These are phyloP conservation scores for Penicillium parvum DNA, from an alignment of 495 filamentous ascomycete genomes.

Conservation along the genomic window DNA sequence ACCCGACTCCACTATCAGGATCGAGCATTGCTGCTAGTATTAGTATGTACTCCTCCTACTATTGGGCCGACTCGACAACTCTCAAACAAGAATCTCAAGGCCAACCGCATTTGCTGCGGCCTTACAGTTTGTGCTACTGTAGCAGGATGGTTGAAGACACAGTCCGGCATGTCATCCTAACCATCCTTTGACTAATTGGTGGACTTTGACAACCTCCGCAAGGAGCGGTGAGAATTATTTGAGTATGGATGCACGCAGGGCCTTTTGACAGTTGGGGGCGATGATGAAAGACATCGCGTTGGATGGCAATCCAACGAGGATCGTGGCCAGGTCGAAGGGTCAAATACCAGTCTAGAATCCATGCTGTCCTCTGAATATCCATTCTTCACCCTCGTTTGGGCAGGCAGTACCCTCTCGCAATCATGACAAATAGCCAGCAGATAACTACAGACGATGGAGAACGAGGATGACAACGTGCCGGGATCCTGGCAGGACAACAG, in stretches of 20 bases:
- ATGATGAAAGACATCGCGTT: not conserved
- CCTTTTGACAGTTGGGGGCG: not conserved
- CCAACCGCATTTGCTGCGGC: conserved; percentile 9
- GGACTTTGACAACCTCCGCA: not conserved
- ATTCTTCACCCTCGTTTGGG: conserved; percentile 5
- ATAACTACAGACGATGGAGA: not conserved
- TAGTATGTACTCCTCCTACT: not conserved
- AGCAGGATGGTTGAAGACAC: conserved; percentile 2
- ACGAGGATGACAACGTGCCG: not conserved
- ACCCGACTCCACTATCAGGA: no score
- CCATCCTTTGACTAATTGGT: not conserved
- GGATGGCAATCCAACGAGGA: conserved; percentile 1
- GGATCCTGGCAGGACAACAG: not conserved
- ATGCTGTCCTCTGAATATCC: not conserved
- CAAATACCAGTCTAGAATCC: not conserved
- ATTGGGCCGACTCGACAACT: not conserved
- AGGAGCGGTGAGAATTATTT: conserved; percentile 14
- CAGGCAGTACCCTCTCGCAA: not conserved
- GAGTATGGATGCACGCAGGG: conserved; percentile 10
- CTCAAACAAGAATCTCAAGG: conserved; percentile 11
- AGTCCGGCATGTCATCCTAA: not conserved
- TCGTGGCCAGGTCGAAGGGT: not conserved
- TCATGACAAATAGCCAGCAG: conserved; percentile 1
- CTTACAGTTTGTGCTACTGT: conserved; percentile 6
- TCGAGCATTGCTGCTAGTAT: no score